Evolutionary conservation across 768 basidiomycete genomes (phyloP).

Genomic region (Mrakia frigida): DNA sequence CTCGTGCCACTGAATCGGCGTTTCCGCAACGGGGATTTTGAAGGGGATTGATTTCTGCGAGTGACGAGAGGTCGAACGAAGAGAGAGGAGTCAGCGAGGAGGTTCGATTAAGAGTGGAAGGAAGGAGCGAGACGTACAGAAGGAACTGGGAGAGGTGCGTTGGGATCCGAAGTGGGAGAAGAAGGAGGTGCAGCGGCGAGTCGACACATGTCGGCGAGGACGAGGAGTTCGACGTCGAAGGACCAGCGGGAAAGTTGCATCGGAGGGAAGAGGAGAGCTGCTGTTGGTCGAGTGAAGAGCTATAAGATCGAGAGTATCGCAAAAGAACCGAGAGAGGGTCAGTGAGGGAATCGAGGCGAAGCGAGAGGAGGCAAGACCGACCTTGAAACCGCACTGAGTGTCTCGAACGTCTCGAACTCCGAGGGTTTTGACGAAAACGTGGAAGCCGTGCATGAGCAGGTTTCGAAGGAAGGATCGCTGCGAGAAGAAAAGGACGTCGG

Average conservation of each 20-base stretch:
- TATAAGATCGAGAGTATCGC: conserved; percentile 19
- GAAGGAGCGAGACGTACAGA: conserved; percentile 74
- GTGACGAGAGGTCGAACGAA: conserved; percentile 47
- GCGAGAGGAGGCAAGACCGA: conserved; percentile 28
- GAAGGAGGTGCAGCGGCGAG: not conserved
- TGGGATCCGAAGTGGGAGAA: not conserved
- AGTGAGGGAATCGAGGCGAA: not conserved
- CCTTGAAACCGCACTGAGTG: conserved; percentile 96
- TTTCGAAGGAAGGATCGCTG: conserved; percentile 85
- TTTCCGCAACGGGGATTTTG: conserved; percentile 67
- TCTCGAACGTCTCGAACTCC: conserved; percentile 67
- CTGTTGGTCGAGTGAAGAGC: conserved; percentile 77
- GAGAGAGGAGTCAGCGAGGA: conserved; percentile 65
- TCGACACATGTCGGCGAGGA: conserved; percentile 54
- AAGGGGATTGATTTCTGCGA: too few relatives aligned
- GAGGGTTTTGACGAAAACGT: conserved; percentile 78
- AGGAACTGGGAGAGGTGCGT: conserved; percentile 52
- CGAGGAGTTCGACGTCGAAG: conserved; percentile 88
- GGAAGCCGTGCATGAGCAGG: conserved; percentile 87
- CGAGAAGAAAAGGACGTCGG: conserved; percentile 5
- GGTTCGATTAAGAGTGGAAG: conserved; percentile 92
- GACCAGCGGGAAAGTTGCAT: conserved; percentile 91
- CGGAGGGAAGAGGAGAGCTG: conserved; percentile 72
- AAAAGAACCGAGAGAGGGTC: too few relatives aligned
- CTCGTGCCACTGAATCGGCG: conserved; percentile 89